Percentiles rank a stretch among this genome's conserved stretches.
phyloP scores from a whole-genome alignment of 805 yeast genomes.

The Candida coleopterorum region DNA sequence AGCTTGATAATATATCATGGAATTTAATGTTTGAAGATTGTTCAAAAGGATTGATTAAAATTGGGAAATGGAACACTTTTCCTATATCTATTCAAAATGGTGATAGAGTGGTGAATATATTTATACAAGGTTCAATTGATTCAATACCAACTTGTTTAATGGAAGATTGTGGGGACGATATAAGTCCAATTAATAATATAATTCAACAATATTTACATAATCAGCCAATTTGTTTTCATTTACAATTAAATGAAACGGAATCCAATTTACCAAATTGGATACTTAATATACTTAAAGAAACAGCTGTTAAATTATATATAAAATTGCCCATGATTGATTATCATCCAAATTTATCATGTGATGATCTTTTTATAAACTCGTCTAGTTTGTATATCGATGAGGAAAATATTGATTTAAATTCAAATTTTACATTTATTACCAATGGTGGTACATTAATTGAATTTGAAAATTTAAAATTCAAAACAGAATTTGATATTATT shows the following conservation, averaged over 20 bases:
- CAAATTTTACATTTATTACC: background rate
- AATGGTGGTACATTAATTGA: background rate
- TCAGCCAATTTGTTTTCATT: conserved; percentile 12
- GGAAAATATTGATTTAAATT: conserved; percentile 1
- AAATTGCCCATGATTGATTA: conserved; percentile 12
- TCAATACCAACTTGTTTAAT: conserved; percentile 16
- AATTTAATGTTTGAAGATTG: conserved; percentile 25
- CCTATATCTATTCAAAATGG: conserved; percentile 14
- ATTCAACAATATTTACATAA: conserved; percentile 16
- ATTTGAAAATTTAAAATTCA: conserved; percentile 4
- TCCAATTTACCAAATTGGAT: conserved; percentile 23
- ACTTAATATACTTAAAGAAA: conserved; percentile 13
- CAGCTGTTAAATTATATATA: conserved; percentile 11
- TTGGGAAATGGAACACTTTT: conserved; percentile 22
- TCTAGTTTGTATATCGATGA: conserved; percentile 2
- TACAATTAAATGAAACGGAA: conserved; percentile 13
- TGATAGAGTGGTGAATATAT: conserved; percentile 10
- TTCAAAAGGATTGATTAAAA: conserved; percentile 11
- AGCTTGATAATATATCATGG: conserved; percentile 22
- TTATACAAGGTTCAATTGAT: conserved; percentile 17
- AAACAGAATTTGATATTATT: background rate
- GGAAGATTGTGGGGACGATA: conserved; percentile 15
- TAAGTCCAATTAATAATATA: conserved; percentile 17
- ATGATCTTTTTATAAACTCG: background rate
- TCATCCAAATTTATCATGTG: background rate